Evolutionary conservation across 208 protist species (phyloP), one percentile per base, ranked within the genome.

Genomic region (Willaertia magna): DNA sequence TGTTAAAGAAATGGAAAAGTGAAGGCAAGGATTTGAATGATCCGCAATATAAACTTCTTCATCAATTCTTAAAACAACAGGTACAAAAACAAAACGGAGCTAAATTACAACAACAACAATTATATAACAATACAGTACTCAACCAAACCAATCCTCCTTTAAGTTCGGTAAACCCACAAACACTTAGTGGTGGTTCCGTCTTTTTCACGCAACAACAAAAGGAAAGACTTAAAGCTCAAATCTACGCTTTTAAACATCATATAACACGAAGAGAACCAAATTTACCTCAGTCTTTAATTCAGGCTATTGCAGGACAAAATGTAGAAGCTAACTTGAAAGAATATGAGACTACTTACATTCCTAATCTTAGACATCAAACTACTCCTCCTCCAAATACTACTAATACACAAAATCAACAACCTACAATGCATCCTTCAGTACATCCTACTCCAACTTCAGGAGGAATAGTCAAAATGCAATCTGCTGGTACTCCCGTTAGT

Each of bases 171-270:
- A 47, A 12, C 39, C 26, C 16, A 20, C 76, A 46, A 47, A 47
- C 6, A 2, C 14, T 51, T 39, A 47, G 6, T 46, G n/a, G n/a
- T n/a, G n/a, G n/a, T 55, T 18, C 49, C 49, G 49, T 55, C 49
- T 20, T 81, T 3, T 81, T 81, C 26, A 26, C 76, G 42, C 46
- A 0, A 84, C 14, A 51, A 61, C 79, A 84, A 84, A 67, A 84
- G 30, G 79, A 84, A 34, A 1, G n/a, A 30, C 30, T 84, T 11
- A 84, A 39, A 67, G 46, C 79, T n/a, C 79, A 84, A 84, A 84
- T 67, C 30, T 67, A 34, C 43, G 79, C 79, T 0, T 67, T 84
- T 4, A 84, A 67, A 34, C 12, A 67, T 44, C 49, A 84, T 49
- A 46, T 67, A n/a, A 4, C 11, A 2, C 42, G 47, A 30, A 67